Conservation (phyloP, 2,329 filamentous ascomycete genomes). For the Cercospora berteroae region DNA sequence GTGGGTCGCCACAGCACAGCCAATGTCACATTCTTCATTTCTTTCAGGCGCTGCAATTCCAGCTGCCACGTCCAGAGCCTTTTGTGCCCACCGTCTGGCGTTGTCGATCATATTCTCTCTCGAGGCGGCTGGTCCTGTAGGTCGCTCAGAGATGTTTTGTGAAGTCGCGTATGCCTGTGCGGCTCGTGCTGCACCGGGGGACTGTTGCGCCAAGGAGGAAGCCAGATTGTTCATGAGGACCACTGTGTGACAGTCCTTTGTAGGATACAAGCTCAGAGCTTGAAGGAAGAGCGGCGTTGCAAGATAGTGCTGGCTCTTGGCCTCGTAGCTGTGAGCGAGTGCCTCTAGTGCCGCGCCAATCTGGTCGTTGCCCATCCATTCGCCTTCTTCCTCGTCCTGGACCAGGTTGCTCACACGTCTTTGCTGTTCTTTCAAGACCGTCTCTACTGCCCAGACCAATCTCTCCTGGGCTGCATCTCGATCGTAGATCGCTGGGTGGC, state of each 20-base stretch:
- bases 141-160: slow-evolving; percentile 37
- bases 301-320: slow-evolving; percentile 71
- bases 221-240: slow-evolving; percentile 85
- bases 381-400: slow-evolving; percentile 63
- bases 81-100: slow-evolving; percentile 74
- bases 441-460: slow-evolving; percentile 79
- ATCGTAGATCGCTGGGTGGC: slow-evolving; percentile 71
- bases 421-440: slow-evolving; percentile 70
- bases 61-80: slow-evolving; percentile 66
- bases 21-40: slow-evolving; percentile 76
- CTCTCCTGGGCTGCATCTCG: slow-evolving; percentile 70
- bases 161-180: slow-evolving; percentile 35
- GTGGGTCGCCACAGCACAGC: slow-evolving; percentile 79
- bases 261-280: slow-evolving; percentile 67
- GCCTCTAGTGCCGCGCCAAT: slow-evolving; percentile 76
- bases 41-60: slow-evolving; percentile 65
- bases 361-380: slow-evolving; percentile 69
- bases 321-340: slow-evolving; percentile 73
- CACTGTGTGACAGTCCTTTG: slow-evolving; percentile 70
- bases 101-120: slow-evolving; percentile 63
- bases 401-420: slow-evolving; percentile 55
- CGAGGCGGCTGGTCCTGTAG: slow-evolving; percentile 49
- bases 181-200: slow-evolving; percentile 37
- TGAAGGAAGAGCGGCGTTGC: slow-evolving; percentile 84
- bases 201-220: slow-evolving; percentile 68